Base-by-base conservation (phyloP, 352 stramenopile species). In the Pythium myriotylum region DNA sequence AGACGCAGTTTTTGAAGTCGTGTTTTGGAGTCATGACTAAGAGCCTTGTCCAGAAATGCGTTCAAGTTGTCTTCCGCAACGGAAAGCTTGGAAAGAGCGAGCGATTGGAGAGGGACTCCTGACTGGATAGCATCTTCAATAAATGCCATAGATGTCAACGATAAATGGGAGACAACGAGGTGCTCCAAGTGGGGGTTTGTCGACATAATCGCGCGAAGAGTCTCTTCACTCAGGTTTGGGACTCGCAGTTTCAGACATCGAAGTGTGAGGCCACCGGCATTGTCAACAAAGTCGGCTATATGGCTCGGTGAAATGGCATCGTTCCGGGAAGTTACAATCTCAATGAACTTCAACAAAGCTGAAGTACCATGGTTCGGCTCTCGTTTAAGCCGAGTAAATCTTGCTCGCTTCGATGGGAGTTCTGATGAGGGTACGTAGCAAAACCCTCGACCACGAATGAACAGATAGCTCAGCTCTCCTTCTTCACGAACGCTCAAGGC, bases 121-220 rank as follows among this genome's bases (percentile, higher is more conserved):
- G 32, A 22, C 9, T 4, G 9, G 49, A 20, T 12, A 33, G 49
- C 49, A 4, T 45, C 49, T 17, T 56, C n/a, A 20, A 56, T 35
- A 20, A 35, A 19, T 14, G 32, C 19, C 33, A 41, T 56, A 10
- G 32, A 56, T 10, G 19, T 13, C 6, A 45, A 1, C 20, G 8
- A 33, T 22, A 22, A 10, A 22, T 37, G 4, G 2, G 3, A 3
- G 19, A 29, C 14, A 32, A 13, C 12, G 23, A 52, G 16, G n/a
- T 52, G 19, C 24, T 52, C 24, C 8, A 52, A 24, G 22, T 52
- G 17, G 45, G 45, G 45, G 45, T 26, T 37, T 26, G 27, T 52
- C 3, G 26, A 17, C 29, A 52, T 12, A 8, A 52, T 29, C 10
- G 10, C 45, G 7, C 45, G 45, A 12, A 52, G 17, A 9, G 26